These are phyloP conservation scores for Hydrangea macrophylla DNA, from an alignment of 148 eudicot species.

Conservation along the genomic window DNA sequence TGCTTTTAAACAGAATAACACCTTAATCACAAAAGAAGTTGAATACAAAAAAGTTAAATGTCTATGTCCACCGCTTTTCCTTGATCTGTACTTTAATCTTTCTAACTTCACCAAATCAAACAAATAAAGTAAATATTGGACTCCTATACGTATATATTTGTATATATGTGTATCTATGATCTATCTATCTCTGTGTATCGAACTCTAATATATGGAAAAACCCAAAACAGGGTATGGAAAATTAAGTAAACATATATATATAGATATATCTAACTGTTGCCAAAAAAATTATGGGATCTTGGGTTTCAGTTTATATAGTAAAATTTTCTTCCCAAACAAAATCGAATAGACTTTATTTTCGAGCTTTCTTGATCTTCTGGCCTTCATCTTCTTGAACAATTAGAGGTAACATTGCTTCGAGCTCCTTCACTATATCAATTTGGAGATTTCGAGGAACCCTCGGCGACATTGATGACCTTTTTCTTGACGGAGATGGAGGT, in stretches of 20 bases:
- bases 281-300: neutral
- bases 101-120: slow-evolving; percentile 7
- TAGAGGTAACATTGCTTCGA: slow-evolving; percentile 27
- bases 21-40: slow-evolving; percentile 18
- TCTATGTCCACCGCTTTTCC: slow-evolving; percentile 1
- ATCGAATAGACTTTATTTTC: neutral
- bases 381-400: slow-evolving; percentile 2
- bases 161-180: too few species aligned
- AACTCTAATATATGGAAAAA: too few species aligned
- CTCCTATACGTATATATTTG: too few species aligned
- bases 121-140: too few species aligned
- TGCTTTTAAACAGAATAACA: slow-evolving; percentile 11
- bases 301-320: neutral
- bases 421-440: slow-evolving; percentile 18
- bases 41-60: neutral
- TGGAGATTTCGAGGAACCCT: neutral
- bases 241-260: too few species aligned
- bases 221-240: too few species aligned
- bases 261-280: too few species aligned
- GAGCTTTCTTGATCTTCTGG: slow-evolving; percentile 25
- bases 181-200: too few species aligned
- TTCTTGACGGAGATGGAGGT: slow-evolving; percentile 19
- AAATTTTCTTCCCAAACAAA: too few species aligned
- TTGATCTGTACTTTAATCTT: slow-evolving; percentile 1
- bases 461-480: slow-evolving; percentile 13